A percentile compares a stretch with the other conserved stretches of the same genome.
Evolutionary conservation across 192 early-diverging fungal species (phyloP).

Genomic region (Backusella australiensis): DNA sequence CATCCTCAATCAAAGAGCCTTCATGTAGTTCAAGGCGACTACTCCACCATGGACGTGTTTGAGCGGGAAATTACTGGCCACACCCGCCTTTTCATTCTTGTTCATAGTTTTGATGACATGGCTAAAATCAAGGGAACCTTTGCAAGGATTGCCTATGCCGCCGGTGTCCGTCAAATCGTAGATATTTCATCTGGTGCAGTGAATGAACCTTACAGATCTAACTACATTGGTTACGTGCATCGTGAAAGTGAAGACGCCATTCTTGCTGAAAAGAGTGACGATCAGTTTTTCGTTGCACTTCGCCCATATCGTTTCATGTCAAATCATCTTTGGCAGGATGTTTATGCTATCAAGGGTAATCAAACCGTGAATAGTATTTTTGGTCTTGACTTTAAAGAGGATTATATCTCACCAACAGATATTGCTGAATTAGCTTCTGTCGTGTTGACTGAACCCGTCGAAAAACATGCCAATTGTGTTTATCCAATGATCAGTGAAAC

Average conservation of each 20-base stretch:
- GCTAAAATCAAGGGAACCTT: not conserved
- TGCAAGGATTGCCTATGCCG: slow-evolving; percentile 15
- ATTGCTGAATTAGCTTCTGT: no score
- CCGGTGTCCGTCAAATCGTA: slow-evolving; percentile 26
- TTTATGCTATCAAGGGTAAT: not conserved
- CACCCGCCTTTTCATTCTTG: slow-evolving; percentile 16
- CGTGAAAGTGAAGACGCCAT: not conserved
- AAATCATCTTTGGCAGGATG: slow-evolving; percentile 6
- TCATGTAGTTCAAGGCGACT: slow-evolving; percentile 22
- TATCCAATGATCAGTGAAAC: slow-evolving; percentile 16
- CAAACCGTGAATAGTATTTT: not conserved
- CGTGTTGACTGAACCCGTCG: no score
- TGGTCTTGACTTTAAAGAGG: not conserved
- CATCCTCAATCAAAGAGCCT: not conserved
- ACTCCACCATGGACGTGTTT: not conserved
- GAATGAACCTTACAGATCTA: not conserved
- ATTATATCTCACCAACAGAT: no score
- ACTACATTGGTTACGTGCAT: not conserved
- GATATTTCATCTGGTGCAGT: slow-evolving; percentile 14
- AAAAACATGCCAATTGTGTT: not conserved
- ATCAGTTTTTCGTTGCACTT: slow-evolving; percentile 17
- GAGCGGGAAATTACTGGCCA: slow-evolving; percentile 14
- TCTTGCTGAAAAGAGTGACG: not conserved
- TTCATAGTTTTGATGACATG: not conserved
- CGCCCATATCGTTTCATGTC: slow-evolving; percentile 22